These are phyloP conservation scores for Rhizophlyctis rosea DNA, from an alignment of 192 early-diverging fungal species.

Conservation along the genomic window DNA sequence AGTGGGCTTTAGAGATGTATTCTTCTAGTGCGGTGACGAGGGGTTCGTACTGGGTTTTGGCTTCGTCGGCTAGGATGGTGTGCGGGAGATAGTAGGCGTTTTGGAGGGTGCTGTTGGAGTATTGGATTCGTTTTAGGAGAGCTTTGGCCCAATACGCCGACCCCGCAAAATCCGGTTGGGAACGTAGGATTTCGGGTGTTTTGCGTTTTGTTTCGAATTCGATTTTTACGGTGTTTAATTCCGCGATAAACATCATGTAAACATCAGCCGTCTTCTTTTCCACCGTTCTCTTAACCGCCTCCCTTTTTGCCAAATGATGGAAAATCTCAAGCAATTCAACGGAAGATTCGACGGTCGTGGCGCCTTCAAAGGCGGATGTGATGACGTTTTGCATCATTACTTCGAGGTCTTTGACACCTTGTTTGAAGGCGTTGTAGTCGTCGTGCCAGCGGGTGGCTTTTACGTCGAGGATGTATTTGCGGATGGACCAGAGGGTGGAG, in stretches of 20 bases:
- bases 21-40: constrained; percentile 53
- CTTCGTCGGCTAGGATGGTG: constrained; percentile 51
- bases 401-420: constrained; percentile 65
- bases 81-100: constrained; percentile 55
- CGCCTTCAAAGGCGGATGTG: constrained; percentile 56
- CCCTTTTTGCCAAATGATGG: constrained; percentile 58
- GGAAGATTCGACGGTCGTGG: constrained; percentile 48
- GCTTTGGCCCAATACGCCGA: constrained; percentile 60
- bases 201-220: constrained; percentile 62
- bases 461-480: constrained; percentile 58
- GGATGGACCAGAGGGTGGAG: constrained; percentile 51
- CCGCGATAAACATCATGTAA: constrained; percentile 51
- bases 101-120: constrained; percentile 38
- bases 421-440: constrained; percentile 66
- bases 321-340: constrained; percentile 66
- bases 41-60: constrained; percentile 53
- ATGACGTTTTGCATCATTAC: constrained; percentile 68
- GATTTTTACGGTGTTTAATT: constrained; percentile 57
- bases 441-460: constrained; percentile 67
- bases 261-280: constrained; percentile 65
- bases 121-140: constrained; percentile 45
- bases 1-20: constrained; percentile 55
- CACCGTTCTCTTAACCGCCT: constrained; percentile 63
- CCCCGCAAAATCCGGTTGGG: constrained; percentile 58
- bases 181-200: constrained; percentile 50